Base-by-base conservation (phyloP, 148 eudicot genomes). In the Chenopodium album region DNA sequence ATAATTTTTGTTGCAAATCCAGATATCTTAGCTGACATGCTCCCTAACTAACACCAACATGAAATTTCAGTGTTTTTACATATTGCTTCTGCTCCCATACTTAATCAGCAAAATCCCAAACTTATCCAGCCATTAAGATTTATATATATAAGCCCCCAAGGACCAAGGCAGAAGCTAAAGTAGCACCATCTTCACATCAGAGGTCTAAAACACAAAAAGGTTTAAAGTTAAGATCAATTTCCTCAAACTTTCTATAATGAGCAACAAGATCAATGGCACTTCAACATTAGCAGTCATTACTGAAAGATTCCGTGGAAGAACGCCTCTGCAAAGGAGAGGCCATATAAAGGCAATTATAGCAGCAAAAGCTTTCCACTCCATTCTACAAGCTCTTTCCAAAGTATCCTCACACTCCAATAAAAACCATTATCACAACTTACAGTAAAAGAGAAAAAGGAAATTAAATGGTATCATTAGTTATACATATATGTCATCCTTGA, bases 311-410 rank as follows among this genome's bases (percentile, higher is more conserved):
- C 26, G 80, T 46, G 81, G 73, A 34, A 85, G 78, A 83, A 77
- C 81, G 77, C 81, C 84, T 41, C 78, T 87, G 59, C 93, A 91
- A n/a, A 86, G 81, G 75, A 87, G 93, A 80, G 93, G 93, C 31
- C 89, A 89, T 52, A 80, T 87, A 44, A 89, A 86, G 89, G 83
- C 79, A 31, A 89, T 84, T 63, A 90, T 90, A 67, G 89, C 88
- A 85, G 76, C 85, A 34, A 83, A 76, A 81, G 93, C 89, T 80
- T 78, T 86, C 64, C 83, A 85, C 76, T 87, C 88, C 20, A 75
- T 90, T 48, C 81, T 84, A 22, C 73, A 56, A 17, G 70, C 75
- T 69, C 78, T 78, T 66, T 75, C 69, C 64, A 79, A 76, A 82
- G 79, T 75, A 41, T 75, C 79, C 56, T 84, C 63, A 28, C 46